Base-by-base conservation (phyloP, 495 filamentous ascomycete species). In the Clavariopsis aquatica region DNA sequence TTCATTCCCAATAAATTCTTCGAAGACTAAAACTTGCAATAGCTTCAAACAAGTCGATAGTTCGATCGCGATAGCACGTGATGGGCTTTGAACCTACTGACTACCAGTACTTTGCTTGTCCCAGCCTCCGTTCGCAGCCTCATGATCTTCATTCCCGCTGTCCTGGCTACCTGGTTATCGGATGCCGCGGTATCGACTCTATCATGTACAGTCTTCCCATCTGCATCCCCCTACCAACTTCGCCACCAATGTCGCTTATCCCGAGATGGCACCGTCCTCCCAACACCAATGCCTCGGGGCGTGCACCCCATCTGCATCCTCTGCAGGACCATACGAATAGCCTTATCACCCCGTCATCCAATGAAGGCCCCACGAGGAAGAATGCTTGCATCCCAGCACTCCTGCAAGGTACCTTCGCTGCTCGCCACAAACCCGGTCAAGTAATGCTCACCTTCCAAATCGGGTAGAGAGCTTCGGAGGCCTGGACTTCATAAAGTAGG, bases 341-440 rank as follows among this genome's bases (percentile, higher is more conserved):
- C 38, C 34, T 65, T 57, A 69, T 69, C 61, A 64, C 45, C 9
- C 8, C 23, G 29, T 52, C 24, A 65, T 26, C 67, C 67, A 70
- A 70, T 70, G 9, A 52, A 62, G 15, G 15, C 12, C 6, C 47
- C 67, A 69, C 66, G 66, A 57, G 66, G 66, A 13, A 22, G 59
- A 10, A 43, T 51, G 31, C 13, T 27, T 22, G 26, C 31, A 63
- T 23, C 47, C 55, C 28, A 20, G 56, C 28, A 52, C 6, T n/a
- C 20, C 67, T 70, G 62, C 62, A 70, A 43, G 67, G 67, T 52
- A 66, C 67, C 23, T 46, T 60, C 54, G 55, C 60, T 49, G 29
- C 36, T 59, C 34, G 52, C 57, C 57, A 27, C 45, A 22, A 47
- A 22, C 45, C 55, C 28, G 49, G 66, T 59, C 55, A 20, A 6